Evolutionary conservation across 345 rosid species (phyloP).

Genomic region (Toxicodendron radicans): DNA sequence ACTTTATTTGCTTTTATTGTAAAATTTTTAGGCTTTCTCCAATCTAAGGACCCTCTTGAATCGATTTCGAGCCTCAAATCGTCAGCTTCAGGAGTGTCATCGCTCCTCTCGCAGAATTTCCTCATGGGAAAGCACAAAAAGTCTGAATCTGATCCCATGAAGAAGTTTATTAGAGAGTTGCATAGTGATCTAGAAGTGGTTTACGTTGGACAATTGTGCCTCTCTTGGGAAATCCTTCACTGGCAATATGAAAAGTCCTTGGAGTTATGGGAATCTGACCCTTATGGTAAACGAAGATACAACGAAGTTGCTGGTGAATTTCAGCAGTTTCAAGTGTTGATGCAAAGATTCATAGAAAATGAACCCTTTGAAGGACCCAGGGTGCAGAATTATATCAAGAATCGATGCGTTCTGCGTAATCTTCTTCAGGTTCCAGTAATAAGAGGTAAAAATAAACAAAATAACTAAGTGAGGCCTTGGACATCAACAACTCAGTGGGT

Average conservation of each 20-base stretch:
- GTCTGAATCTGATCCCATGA: conserved; percentile 49
- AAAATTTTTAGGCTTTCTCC: conserved; percentile 57
- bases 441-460: conserved; percentile 48
- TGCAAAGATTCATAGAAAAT: conserved; percentile 86
- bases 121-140: conserved; percentile 49
- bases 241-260: conserved; percentile 88
- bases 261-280: conserved; percentile 74
- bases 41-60: conserved; percentile 59
- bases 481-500: conserved; percentile 4
- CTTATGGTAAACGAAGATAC: conserved; percentile 46
- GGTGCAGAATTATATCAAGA: conserved; percentile 66
- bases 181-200: conserved; percentile 72
- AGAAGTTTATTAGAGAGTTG: conserved; percentile 57
- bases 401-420: conserved; percentile 66
- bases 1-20: neutral
- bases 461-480: neutral
- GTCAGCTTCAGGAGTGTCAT: conserved; percentile 35
- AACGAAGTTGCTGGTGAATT: conserved; percentile 89
- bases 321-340: conserved; percentile 84
- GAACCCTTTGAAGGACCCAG: conserved; percentile 86
- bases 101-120: conserved; percentile 52
- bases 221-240: conserved; percentile 95
- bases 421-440: conserved; percentile 92
- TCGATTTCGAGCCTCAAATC: conserved; percentile 42
- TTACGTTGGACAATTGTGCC: conserved; percentile 96